Percentiles rank a stretch among this genome's conserved stretches.
phyloP scores from a whole-genome alignment of 2,329 filamentous ascomycete genomes.

The Sporothrix euskadiensis region DNA sequence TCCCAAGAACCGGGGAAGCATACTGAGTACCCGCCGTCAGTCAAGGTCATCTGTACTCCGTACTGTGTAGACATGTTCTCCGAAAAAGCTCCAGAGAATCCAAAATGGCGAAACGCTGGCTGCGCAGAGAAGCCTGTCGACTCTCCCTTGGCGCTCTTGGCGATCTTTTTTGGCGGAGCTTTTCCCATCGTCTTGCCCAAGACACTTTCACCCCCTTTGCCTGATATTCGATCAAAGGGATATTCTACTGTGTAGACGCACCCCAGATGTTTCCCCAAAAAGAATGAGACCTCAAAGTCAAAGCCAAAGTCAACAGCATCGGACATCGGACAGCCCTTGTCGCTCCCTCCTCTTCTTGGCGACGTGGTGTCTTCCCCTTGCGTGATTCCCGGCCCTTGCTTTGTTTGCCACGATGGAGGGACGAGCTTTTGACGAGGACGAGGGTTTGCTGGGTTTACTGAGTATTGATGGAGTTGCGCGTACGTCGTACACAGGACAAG shows the following conservation, averaged over 20 bases:
- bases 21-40: neutral
- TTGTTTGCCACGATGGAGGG: slow-evolving; percentile 8
- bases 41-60: neutral
- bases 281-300: neutral
- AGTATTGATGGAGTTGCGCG: neutral
- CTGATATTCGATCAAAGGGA: neutral
- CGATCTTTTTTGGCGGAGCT: slow-evolving; percentile 5
- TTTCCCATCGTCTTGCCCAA: neutral
- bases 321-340: neutral
- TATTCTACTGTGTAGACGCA: neutral
- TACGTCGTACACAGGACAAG: neutral
- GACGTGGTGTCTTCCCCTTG: slow-evolving; percentile 18
- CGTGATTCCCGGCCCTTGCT: slow-evolving; percentile 14
- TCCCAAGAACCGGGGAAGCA: neutral
- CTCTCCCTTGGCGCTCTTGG: slow-evolving; percentile 16
- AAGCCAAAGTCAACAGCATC: neutral
- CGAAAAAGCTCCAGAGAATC: neutral
- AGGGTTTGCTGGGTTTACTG: no score
- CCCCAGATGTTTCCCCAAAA: neutral
- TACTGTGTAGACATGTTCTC: neutral
- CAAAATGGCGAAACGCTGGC: slow-evolving; percentile 14
- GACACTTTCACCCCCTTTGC: neutral
- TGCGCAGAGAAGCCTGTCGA: neutral
- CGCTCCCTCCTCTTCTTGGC: slow-evolving; percentile 7
- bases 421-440: neutral